phyloP scores from a whole-genome alignment of 352 stramenopile genomes.

The Phytophthora ramorum region DNA sequence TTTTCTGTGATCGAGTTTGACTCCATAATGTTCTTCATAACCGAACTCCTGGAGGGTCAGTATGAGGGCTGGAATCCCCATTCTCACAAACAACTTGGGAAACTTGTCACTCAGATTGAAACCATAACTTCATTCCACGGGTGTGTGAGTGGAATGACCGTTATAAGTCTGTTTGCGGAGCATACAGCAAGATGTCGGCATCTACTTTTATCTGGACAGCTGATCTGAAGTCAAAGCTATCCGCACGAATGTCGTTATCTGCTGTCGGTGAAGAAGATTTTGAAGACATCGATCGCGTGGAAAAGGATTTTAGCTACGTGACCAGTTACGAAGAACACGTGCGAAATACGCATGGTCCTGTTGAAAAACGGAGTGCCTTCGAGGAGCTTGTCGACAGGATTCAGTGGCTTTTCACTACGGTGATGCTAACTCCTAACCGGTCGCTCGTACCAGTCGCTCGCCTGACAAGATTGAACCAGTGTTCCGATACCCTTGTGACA shows the following conservation, averaged over 20 bases:
- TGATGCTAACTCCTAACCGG: background rate
- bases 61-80: constrained; percentile 7
- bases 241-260: background rate
- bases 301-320: background rate
- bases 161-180: background rate
- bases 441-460: background rate
- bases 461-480: background rate
- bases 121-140: too few relatives aligned
- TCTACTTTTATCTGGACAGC: background rate
- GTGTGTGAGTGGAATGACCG: constrained; percentile 1
- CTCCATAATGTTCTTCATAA: constrained; percentile 2
- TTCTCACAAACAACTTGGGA: background rate
- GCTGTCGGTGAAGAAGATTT: constrained; percentile 4
- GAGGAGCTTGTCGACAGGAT: background rate
- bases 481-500: background rate
- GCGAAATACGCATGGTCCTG: background rate
- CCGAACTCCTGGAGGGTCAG: constrained; percentile 7
- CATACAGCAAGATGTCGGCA: background rate
- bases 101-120: too few relatives aligned
- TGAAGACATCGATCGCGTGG: background rate
- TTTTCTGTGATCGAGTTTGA: constrained; percentile 5
- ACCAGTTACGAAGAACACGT: constrained; percentile 3
- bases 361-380: background rate
- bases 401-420: background rate
- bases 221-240: background rate